A percentile compares a stretch with the other conserved stretches of the same genome.
Evolutionary conservation across 1,284 basidiomycete species (phyloP).

Genomic region (Heterobasidion irregulare): DNA sequence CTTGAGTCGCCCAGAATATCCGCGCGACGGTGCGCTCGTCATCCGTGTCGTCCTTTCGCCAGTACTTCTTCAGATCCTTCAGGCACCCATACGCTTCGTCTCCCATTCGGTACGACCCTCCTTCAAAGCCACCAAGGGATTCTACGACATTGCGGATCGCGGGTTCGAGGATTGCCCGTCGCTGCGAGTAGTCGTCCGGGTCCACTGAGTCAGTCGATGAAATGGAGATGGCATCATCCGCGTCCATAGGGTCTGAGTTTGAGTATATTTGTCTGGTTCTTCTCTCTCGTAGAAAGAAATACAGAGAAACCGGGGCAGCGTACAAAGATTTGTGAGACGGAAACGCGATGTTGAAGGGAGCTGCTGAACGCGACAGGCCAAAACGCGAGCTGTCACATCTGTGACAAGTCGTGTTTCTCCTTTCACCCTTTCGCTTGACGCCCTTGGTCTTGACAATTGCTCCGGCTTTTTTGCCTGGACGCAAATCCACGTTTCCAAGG

Average conservation of each 20-base stretch:
- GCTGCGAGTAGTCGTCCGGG: slow-evolving; percentile 22
- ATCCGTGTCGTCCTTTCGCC: slow-evolving; percentile 92
- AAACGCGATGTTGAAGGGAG: no score
- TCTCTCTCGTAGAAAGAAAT: no score
- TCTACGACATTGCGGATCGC: slow-evolving; percentile 65
- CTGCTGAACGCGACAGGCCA: not conserved
- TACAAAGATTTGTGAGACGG: no score
- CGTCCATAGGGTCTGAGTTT: slow-evolving; percentile 13
- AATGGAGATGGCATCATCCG: slow-evolving; percentile 27
- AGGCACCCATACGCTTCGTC: slow-evolving; percentile 81
- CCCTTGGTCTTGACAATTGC: not conserved
- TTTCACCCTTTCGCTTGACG: not conserved
- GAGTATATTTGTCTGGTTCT: not conserved
- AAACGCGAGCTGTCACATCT: not conserved
- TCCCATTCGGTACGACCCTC: slow-evolving; percentile 70
- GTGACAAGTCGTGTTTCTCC: not conserved
- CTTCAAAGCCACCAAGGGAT: slow-evolving; percentile 66
- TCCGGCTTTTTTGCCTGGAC: no score
- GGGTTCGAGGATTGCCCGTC: slow-evolving; percentile 51
- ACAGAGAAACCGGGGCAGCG: no score
- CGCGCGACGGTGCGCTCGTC: slow-evolving; percentile 91
- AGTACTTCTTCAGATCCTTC: slow-evolving; percentile 89
- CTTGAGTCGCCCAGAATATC: slow-evolving; percentile 78
- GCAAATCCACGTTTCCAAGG: no score
- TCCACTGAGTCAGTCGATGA: slow-evolving; percentile 25